A percentile compares a stretch with the other conserved stretches of the same genome.
These are phyloP conservation scores for Rhynchosporium agropyri DNA, from an alignment of 2,329 filamentous ascomycete species.

Conservation along the genomic window DNA sequence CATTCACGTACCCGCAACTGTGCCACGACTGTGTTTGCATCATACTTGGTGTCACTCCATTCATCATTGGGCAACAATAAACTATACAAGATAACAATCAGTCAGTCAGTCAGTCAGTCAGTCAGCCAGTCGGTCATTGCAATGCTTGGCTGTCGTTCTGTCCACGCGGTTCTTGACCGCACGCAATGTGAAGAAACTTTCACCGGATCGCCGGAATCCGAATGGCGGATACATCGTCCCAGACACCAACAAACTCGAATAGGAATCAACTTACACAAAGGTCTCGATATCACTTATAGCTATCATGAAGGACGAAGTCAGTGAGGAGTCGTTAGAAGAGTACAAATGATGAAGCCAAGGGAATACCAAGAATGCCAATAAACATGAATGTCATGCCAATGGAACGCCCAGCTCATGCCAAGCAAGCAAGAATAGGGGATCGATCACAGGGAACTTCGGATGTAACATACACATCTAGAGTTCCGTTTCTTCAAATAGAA, in stretches of 20 bases:
- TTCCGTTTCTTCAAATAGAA: constrained; percentile 6
- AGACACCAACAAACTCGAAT: neutral
- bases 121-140: too few relatives aligned
- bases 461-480: constrained; percentile 13
- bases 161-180: constrained; percentile 10
- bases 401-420: neutral
- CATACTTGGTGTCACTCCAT: constrained; percentile 33
- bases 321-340: constrained; percentile 11
- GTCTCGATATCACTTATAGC: constrained; percentile 38
- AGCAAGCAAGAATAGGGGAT: neutral
- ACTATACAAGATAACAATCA: constrained; percentile 29
- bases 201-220: neutral
- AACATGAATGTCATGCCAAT: neutral
- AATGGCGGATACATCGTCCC: neutral
- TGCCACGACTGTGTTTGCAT: constrained; percentile 28
- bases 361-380: constrained; percentile 18
- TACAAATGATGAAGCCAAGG: constrained; percentile 24
- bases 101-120: neutral
- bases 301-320: constrained; percentile 26
- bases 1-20: constrained; percentile 35
- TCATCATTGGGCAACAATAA: constrained; percentile 40
- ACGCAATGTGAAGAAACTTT: constrained; percentile 10
- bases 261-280: constrained; percentile 35
- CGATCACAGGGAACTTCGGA: constrained; percentile 28
- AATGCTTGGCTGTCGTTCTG: constrained; percentile 12